phyloP scores from a whole-genome alignment of 768 basidiomycete species.

The Cubamyces sp. region DNA sequence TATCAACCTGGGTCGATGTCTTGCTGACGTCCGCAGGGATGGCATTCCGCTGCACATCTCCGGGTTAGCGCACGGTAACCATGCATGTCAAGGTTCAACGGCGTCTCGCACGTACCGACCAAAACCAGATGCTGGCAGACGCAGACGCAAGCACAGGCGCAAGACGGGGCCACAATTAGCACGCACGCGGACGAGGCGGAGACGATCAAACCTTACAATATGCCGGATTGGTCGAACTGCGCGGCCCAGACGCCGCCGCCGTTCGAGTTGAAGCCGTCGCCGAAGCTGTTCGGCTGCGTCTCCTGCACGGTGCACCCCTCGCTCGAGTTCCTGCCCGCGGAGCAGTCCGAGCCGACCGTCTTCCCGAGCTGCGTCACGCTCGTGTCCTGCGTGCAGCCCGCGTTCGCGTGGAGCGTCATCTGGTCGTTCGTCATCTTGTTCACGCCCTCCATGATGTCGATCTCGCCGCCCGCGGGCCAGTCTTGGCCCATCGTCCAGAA shows the following conservation, averaged over 20 bases:
- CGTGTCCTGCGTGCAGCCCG: conserved; percentile 40
- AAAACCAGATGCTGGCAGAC: conserved; percentile 49
- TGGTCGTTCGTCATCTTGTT: conserved; percentile 55
- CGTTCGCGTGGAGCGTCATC: conserved; percentile 55
- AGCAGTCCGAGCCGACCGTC: conserved; percentile 35
- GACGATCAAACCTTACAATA: conserved; percentile 39
- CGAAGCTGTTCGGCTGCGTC: conserved; percentile 43
- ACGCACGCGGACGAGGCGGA: not conserved
- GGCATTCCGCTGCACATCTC: conserved; percentile 36
- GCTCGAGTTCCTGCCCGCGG: conserved; percentile 31
- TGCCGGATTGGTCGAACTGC: conserved; percentile 62
- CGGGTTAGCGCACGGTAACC: not conserved
- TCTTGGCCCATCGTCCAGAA: conserved; percentile 43
- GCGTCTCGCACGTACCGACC: conserved; percentile 40
- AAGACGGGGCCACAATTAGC: not conserved
- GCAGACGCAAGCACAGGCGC: not conserved
- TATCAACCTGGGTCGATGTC: conserved; percentile 40
- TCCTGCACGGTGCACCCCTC: conserved; percentile 30
- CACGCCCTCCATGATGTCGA: conserved; percentile 52
- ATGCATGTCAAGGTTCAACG: not conserved
- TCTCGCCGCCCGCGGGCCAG: conserved; percentile 41
- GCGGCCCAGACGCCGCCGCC: conserved; percentile 70
- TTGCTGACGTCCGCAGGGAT: conserved; percentile 42
- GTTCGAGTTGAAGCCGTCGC: conserved; percentile 43
- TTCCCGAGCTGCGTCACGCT: conserved; percentile 39